Evolutionary conservation across 495 filamentous ascomycete species (phyloP).

Genomic region (Neurospora sp.): DNA sequence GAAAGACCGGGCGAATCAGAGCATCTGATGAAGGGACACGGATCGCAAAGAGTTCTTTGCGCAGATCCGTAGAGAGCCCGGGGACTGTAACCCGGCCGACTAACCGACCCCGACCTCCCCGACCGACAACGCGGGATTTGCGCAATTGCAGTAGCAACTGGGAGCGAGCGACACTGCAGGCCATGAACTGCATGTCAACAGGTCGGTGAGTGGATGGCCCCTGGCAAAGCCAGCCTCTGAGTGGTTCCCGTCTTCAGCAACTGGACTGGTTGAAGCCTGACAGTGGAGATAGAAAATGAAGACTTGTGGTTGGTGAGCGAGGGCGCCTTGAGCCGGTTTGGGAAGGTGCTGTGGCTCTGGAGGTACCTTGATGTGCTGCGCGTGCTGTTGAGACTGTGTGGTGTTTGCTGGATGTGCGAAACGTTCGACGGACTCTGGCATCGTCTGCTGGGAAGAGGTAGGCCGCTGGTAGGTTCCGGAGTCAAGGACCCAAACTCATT

Average conservation of each 20-base stretch:
- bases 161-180: not conserved
- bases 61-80: not conserved
- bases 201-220: not conserved
- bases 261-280: not conserved
- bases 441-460: not conserved
- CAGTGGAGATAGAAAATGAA: not conserved
- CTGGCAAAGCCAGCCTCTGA: not conserved
- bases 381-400: not conserved
- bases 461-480: not conserved
- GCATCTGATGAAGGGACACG: not conserved
- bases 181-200: not conserved
- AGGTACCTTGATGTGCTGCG: not conserved
- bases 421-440: not conserved
- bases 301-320: not conserved
- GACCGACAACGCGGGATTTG: not conserved
- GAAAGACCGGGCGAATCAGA: not conserved
- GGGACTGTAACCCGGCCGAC: not conserved
- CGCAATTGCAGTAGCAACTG: not conserved
- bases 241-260: not conserved
- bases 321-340: not conserved
- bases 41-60: not conserved
- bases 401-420: not conserved
- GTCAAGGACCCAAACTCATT: not conserved
- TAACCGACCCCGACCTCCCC: not conserved
- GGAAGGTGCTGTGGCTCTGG: not conserved